Evolutionary conservation across 192 early-diverging fungal genomes (phyloP).

Genomic region (Backusella psychrophila): DNA sequence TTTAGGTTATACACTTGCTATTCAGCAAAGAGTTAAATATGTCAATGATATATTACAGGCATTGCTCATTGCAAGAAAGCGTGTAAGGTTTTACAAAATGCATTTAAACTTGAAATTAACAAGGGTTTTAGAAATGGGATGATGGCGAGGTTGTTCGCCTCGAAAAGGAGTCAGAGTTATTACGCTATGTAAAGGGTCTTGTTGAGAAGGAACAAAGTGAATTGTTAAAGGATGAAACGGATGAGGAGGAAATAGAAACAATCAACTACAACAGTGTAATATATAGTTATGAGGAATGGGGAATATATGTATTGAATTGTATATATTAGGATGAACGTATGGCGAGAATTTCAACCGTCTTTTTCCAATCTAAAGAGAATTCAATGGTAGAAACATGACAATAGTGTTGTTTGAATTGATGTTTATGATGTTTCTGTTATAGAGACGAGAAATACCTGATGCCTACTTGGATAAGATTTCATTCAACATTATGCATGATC

Average conservation of each 20-base stretch:
- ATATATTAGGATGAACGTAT: slow-evolving; percentile 41
- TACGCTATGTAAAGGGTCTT: slow-evolving; percentile 60
- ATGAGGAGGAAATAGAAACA: slow-evolving; percentile 27
- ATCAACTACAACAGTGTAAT: slow-evolving; percentile 27
- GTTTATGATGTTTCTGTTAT: background rate
- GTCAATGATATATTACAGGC: slow-evolving; percentile 61
- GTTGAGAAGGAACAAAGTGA: slow-evolving; percentile 58
- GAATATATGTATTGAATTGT: background rate
- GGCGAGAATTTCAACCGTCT: slow-evolving; percentile 40
- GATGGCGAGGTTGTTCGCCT: slow-evolving; percentile 52
- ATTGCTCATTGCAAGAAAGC: slow-evolving; percentile 60
- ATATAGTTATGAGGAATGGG: slow-evolving; percentile 21
- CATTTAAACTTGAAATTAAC: background rate
- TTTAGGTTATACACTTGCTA: slow-evolving; percentile 59
- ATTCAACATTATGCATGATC: slow-evolving; percentile 83
- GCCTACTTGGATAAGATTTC: slow-evolving; percentile 54
- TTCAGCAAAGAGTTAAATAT: slow-evolving; percentile 57
- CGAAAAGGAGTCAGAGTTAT: slow-evolving; percentile 55
- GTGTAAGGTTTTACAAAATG: slow-evolving; percentile 1
- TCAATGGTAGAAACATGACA: slow-evolving; percentile 10
- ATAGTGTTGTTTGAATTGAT: background rate
- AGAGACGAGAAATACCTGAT: slow-evolving; percentile 38
- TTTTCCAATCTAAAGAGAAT: slow-evolving; percentile 53
- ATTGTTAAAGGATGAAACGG: slow-evolving; percentile 22
- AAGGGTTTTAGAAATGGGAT: slow-evolving; percentile 57